These are phyloP conservation scores for Dipodascus albidus DNA, from an alignment of 805 yeast species.

Conservation along the genomic window DNA sequence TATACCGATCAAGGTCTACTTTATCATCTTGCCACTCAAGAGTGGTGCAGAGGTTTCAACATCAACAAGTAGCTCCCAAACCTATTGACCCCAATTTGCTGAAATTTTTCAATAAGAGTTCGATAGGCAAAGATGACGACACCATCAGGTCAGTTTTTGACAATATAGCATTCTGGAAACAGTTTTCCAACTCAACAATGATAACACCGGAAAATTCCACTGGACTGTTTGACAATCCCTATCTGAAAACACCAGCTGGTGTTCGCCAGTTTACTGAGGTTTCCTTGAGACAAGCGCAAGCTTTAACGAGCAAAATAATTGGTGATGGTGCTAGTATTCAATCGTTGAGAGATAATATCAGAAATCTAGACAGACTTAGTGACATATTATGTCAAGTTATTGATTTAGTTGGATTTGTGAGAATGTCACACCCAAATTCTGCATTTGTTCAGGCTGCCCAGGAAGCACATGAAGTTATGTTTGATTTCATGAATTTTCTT, in stretches of 20 bases:
- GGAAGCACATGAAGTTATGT: conserved; percentile 75
- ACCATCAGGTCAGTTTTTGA: not conserved
- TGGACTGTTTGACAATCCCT: conserved; percentile 71
- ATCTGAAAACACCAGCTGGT: conserved; percentile 59
- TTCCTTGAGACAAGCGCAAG: conserved; percentile 56
- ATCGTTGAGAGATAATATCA: conserved; percentile 41
- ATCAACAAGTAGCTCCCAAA: not conserved
- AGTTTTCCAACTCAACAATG: conserved; percentile 7
- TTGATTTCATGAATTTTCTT: conserved; percentile 84
- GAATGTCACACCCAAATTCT: conserved; percentile 75
- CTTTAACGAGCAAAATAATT: conserved; percentile 46
- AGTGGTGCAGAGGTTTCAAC: not conserved
- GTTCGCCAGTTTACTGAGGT: conserved; percentile 51
- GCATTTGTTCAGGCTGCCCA: conserved; percentile 73
- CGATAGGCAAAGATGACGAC: not conserved
- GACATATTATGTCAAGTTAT: conserved; percentile 87
- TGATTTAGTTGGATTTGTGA: conserved; percentile 83
- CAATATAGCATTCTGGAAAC: conserved; percentile 3
- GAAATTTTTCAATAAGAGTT: not conserved
- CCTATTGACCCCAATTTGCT: not conserved
- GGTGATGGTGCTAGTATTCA: conserved; percentile 27
- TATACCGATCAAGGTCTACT: not conserved
- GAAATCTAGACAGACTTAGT: conserved; percentile 69
- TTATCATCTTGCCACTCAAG: not conserved
- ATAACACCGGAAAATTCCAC: conserved; percentile 16